phyloP scores from a whole-genome alignment of 768 basidiomycete species.

The Lentinula lateritia region DNA sequence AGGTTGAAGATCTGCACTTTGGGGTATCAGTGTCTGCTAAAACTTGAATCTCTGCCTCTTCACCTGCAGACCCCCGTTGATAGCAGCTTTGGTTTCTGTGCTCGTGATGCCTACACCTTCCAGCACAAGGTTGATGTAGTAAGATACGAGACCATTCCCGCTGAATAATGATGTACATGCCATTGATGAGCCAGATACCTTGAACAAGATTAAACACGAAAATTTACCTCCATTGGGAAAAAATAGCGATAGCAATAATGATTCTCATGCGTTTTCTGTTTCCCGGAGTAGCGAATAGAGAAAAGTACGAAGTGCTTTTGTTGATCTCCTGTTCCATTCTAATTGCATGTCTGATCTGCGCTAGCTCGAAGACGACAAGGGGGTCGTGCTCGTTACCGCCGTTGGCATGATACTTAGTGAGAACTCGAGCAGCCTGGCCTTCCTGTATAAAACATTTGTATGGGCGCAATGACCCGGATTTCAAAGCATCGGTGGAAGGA shows the following conservation, averaged over 20 bases:
- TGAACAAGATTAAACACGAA: neutral
- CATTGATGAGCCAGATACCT: neutral
- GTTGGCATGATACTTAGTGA: slow-evolving; percentile 71
- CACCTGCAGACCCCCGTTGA: slow-evolving; percentile 61
- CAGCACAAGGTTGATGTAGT: slow-evolving; percentile 68
- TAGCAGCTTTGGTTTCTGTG: slow-evolving; percentile 48
- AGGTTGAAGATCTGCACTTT: slow-evolving; percentile 54
- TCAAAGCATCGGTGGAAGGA: neutral
- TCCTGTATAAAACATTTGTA: slow-evolving; percentile 27
- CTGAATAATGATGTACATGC: slow-evolving; percentile 20
- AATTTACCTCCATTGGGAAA: slow-evolving; percentile 68
- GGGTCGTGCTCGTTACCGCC: slow-evolving; percentile 55
- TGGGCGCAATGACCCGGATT: neutral
- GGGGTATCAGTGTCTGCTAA: neutral
- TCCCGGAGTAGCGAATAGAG: slow-evolving; percentile 56
- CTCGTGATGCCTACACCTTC: slow-evolving; percentile 56
- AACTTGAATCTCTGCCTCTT: neutral
- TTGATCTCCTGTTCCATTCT: slow-evolving; percentile 54
- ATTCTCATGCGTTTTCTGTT: slow-evolving; percentile 66
- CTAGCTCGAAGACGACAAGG: slow-evolving; percentile 50
- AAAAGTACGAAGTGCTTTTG: slow-evolving; percentile 40
- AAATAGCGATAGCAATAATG: slow-evolving; percentile 61
- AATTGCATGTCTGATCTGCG: slow-evolving; percentile 67
- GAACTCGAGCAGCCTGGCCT: slow-evolving; percentile 50
- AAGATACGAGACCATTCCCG: slow-evolving; percentile 67